Percentiles rank a stretch among this genome's conserved stretches.
Evolutionary conservation across 2,329 filamentous ascomycete genomes (phyloP).

Genomic region (Phialocephala subalpina): DNA sequence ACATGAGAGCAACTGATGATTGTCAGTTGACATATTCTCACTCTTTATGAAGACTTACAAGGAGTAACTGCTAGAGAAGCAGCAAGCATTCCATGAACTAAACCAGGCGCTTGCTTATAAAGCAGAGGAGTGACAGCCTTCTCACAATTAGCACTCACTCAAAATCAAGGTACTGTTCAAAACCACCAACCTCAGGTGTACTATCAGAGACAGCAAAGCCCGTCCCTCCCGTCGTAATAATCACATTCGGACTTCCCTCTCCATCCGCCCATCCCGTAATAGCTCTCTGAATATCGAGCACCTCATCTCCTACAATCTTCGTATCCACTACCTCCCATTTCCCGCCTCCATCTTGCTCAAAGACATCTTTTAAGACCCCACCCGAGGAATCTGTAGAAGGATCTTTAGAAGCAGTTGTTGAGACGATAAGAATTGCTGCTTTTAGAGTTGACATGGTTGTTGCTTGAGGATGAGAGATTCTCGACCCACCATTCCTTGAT

Average conservation of each 20-base stretch:
- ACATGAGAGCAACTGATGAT: conserved; percentile 88
- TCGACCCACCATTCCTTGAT: not conserved
- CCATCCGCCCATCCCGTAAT: conserved; percentile 79
- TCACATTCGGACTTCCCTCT: conserved; percentile 70
- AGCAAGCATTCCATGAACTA: conserved; percentile 95
- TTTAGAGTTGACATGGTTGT: conserved; percentile 59
- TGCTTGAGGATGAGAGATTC: conserved; percentile 22
- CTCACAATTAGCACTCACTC: conserved; percentile 21
- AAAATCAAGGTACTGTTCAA: conserved; percentile 5
- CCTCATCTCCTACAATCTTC: conserved; percentile 82
- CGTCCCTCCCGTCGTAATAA: conserved; percentile 91
- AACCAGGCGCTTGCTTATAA: conserved; percentile 84
- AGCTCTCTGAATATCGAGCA: conserved; percentile 75
- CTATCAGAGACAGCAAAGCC: conserved; percentile 87
- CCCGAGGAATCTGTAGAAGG: conserved; percentile 80
- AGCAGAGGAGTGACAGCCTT: conserved; percentile 82
- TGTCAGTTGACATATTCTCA: conserved; percentile 34
- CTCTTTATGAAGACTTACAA: conserved; percentile 64
- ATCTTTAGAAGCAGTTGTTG: conserved; percentile 86
- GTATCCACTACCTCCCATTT: conserved; percentile 76
- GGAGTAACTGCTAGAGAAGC: conserved; percentile 86
- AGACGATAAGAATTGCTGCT: conserved; percentile 85
- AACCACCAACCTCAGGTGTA: conserved; percentile 79
- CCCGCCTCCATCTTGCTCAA: conserved; percentile 69
- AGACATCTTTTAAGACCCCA: conserved; percentile 70